phyloP scores from a whole-genome alignment of 331 rosid species.

The Malus hybrid region DNA sequence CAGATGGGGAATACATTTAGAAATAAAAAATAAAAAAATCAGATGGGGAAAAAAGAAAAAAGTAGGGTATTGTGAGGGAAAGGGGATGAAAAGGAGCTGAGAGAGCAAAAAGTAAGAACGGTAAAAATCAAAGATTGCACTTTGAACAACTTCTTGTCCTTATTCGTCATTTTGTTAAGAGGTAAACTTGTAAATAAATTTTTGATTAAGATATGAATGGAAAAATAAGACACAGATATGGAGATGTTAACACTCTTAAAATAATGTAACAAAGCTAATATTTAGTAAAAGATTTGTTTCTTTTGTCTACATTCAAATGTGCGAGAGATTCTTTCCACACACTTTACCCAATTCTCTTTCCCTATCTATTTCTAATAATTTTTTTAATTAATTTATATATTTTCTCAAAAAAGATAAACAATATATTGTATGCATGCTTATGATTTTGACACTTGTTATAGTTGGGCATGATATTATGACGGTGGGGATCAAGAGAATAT shows the following conservation, averaged over 20 bases:
- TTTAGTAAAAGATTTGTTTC: slow-evolving; percentile 52
- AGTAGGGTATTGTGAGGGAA: too few species aligned
- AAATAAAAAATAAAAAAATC: too few species aligned
- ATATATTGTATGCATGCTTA: not conserved
- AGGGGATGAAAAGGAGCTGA: too few species aligned
- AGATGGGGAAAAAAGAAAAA: too few species aligned
- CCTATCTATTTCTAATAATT: not conserved
- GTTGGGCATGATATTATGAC: slow-evolving; percentile 25
- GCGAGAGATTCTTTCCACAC: slow-evolving; percentile 45
- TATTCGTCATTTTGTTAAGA: too few species aligned
- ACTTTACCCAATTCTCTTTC: not conserved
- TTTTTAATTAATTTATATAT: not conserved
- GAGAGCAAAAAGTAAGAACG: too few species aligned
- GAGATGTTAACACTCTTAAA: slow-evolving; percentile 4
- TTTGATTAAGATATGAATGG: too few species aligned
- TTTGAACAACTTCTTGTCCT: too few species aligned
- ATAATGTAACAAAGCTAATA: slow-evolving; percentile 35
- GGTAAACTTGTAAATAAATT: too few species aligned
- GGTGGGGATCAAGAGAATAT: slow-evolving; percentile 8
- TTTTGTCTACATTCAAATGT: slow-evolving; percentile 68
- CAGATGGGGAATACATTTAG: too few species aligned
- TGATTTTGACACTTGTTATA: not conserved
- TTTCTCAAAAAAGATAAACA: not conserved
- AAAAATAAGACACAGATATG: too few species aligned
- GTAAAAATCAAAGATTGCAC: too few species aligned